phyloP scores from a whole-genome alignment of 2,329 filamentous ascomycete genomes.

The Cladorrhinum sp. region DNA sequence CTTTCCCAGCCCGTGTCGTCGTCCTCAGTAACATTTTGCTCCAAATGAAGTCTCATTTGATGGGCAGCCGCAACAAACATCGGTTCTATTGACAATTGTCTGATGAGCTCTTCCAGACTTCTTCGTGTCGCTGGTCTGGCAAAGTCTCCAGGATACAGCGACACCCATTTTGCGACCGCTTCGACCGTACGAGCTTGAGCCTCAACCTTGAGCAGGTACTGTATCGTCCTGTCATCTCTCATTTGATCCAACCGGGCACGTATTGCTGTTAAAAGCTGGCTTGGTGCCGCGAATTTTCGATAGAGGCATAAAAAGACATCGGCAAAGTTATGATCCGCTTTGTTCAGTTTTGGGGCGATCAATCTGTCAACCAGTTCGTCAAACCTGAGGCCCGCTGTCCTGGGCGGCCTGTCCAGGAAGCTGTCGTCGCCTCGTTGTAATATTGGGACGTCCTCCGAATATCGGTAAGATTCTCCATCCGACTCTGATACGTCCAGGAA shows the following conservation, averaged over 20 bases:
- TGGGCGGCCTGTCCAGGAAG: slow-evolving; percentile 52
- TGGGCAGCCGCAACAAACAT: slow-evolving; percentile 82
- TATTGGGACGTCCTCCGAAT: slow-evolving; percentile 65
- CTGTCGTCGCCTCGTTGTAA: slow-evolving; percentile 65
- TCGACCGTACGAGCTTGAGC: slow-evolving; percentile 81
- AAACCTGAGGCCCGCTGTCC: slow-evolving; percentile 53
- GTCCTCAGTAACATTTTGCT: slow-evolving; percentile 70
- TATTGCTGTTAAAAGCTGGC: slow-evolving; percentile 73
- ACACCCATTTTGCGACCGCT: slow-evolving; percentile 84
- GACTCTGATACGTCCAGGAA: slow-evolving; percentile 70
- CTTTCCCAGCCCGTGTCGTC: slow-evolving; percentile 94
- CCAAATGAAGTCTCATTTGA: slow-evolving; percentile 78
- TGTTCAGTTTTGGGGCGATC: slow-evolving; percentile 75
- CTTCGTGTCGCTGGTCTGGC: slow-evolving; percentile 71
- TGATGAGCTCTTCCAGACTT: slow-evolving; percentile 71
- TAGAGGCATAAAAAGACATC: slow-evolving; percentile 90
- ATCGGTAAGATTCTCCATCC: slow-evolving; percentile 61
- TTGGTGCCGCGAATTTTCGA: slow-evolving; percentile 85
- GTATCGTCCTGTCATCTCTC: slow-evolving; percentile 62
- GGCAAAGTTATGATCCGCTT: slow-evolving; percentile 83
- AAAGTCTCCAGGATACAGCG: slow-evolving; percentile 89
- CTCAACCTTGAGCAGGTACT: slow-evolving; percentile 73
- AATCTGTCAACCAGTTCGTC: slow-evolving; percentile 85
- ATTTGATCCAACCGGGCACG: slow-evolving; percentile 70
- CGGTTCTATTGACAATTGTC: slow-evolving; percentile 68